Base-by-base conservation (phyloP, 345 rosid genomes). In the Pelargonium nanum region DNA sequence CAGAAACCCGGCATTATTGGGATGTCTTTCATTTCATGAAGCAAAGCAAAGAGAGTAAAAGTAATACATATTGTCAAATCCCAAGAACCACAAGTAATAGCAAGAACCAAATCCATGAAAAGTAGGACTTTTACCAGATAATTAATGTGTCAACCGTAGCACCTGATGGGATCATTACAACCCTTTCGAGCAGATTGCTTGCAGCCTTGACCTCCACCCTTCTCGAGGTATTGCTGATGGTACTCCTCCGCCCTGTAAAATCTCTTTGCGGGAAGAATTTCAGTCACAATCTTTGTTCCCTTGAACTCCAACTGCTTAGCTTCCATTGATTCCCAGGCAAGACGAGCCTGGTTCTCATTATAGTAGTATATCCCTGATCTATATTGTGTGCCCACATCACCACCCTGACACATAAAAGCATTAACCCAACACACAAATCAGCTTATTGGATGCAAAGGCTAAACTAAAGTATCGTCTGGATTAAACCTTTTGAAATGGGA, bases 331-430 rank as follows among this genome's bases (percentile, higher is more conserved):
- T 81, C 85, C 64, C 67, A 68, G 24, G 91, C 91, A 9, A 81
- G 20, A 25, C 61, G 56, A 56, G 72, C 89, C 72, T 86, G 91
- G 4, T 53, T 59, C 21, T 74, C 84, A 16, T 70, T 81, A 86
- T 86, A 86, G 66, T 73, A 75, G 77, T 85, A 93, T 62, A 89
- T 87, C 24, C 99, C 99, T 6, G 97, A 93, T 57, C 96, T 73
- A 60, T 85, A 92, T 65, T 87, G 96, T 4, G 91, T 25, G 25
- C 96, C 98, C 57, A 82, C 93, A 64, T 89, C 97, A 23, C 68
- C 80, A 4, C 95, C 91, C 91, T 91, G 67, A 50, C 51, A 22
- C 58, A 56, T 19, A 63, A 19, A 40, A 2, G 2, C 15, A 40
- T 40, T 10, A 40, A 40, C 16, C 48, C 48, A 40, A 40, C 48